Percentiles rank a stretch among this genome's conserved stretches.
phyloP scores from a whole-genome alignment of 2,329 filamentous ascomycete genomes.

The Botrytis hyacinthi region DNA sequence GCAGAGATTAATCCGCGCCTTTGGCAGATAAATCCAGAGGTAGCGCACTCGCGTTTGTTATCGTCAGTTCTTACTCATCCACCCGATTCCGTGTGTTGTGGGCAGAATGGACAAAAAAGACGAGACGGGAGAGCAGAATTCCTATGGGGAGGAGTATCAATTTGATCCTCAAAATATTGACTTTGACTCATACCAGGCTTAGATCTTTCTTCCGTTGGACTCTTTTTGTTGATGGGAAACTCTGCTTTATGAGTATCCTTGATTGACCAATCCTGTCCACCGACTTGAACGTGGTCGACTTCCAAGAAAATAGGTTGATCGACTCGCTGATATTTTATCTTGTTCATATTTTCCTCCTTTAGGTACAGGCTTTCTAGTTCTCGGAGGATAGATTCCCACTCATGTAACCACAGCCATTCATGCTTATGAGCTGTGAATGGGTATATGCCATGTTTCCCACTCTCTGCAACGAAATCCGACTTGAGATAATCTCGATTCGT shows the following conservation, averaged over 20 bases:
- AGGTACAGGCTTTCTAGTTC: background rate
- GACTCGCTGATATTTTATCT: background rate
- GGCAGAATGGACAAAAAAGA: background rate
- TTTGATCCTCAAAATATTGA: background rate
- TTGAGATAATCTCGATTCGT: background rate
- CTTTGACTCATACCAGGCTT: background rate
- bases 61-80: too few species aligned
- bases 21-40: background rate
- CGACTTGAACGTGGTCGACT: accelerated
- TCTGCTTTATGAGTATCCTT: background rate
- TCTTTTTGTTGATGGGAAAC: background rate
- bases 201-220: background rate
- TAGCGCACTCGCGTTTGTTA: background rate
- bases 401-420: background rate
- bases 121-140: background rate
- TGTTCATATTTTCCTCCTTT: background rate
- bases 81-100: too few species aligned
- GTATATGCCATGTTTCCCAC: background rate
- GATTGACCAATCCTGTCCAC: background rate
- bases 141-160: background rate
- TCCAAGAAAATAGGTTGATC: background rate
- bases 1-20: background rate
- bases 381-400: background rate
- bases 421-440: background rate
- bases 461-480: background rate